Conservation (phyloP, 2,329 filamentous ascomycete species). For the Zarea fungicola region DNA sequence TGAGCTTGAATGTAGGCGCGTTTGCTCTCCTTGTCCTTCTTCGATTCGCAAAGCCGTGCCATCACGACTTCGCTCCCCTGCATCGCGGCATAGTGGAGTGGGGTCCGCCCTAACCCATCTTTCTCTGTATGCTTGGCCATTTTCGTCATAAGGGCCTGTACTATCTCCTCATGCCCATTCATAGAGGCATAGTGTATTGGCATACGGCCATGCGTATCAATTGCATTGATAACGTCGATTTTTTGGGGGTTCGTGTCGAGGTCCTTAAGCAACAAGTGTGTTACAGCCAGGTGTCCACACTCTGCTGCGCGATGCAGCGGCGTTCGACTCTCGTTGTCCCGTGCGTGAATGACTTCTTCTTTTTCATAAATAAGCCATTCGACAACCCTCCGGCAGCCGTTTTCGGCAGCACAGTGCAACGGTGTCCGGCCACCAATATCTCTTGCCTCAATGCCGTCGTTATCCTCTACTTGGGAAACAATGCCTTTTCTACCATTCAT, state of each 20-base stretch:
- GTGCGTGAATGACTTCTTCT: neutral
- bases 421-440: neutral
- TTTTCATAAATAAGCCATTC: neutral
- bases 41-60: too few relatives aligned
- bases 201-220: neutral
- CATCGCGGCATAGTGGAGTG: too few relatives aligned
- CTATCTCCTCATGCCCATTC: neutral
- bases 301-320: neutral
- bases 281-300: neutral
- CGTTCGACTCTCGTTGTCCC: neutral
- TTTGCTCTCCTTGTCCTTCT: too few relatives aligned
- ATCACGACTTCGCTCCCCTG: too few relatives aligned
- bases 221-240: neutral
- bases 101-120: neutral
- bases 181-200: neutral
- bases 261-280: too few relatives aligned
- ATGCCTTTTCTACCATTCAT: too few relatives aligned
- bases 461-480: neutral
- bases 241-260: too few relatives aligned
- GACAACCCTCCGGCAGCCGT: neutral
- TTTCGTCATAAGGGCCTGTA: neutral
- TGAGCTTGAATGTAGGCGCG: too few relatives aligned
- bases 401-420: neutral
- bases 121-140: neutral
- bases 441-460: neutral